Conservation (phyloP, 352 stramenopile genomes). For the Phytopythium vexans region DNA sequence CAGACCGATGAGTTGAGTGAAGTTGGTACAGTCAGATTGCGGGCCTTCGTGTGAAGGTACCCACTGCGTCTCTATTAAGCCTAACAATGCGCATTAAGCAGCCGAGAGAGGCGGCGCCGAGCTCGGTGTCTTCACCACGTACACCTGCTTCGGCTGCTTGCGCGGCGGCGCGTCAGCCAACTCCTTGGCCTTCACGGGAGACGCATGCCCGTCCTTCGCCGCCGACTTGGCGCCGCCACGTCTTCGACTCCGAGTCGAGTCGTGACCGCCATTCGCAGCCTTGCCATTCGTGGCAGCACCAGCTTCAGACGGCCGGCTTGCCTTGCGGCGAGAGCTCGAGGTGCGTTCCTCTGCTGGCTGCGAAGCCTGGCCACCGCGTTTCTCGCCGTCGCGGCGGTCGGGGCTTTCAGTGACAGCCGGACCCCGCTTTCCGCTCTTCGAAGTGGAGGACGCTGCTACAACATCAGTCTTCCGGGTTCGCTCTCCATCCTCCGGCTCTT, state of each 20-base stretch:
- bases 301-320: not conserved
- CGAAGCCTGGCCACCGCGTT: too few species aligned
- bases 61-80: too few species aligned
- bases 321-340: not conserved
- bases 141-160: constrained; percentile 25
- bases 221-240: not conserved
- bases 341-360: too few species aligned
- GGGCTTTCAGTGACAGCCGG: too few species aligned
- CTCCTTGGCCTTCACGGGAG: not conserved
- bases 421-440: too few species aligned
- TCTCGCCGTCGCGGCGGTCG: too few species aligned
- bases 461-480: too few species aligned
- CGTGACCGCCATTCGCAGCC: not conserved
- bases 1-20: not conserved
- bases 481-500: too few species aligned
- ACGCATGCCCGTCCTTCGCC: not conserved
- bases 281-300: not conserved
- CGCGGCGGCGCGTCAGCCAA: not conserved
- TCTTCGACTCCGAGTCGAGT: not conserved
- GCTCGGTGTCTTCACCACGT: constrained; percentile 31
- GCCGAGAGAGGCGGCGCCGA: constrained; percentile 5
- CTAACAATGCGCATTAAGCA: not conserved
- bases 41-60: too few species aligned
- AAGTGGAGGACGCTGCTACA: too few species aligned
- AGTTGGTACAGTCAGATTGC: too few species aligned